These are phyloP conservation scores for Populus hybrid DNA, from an alignment of 441 rosid species.

Conservation along the genomic window DNA sequence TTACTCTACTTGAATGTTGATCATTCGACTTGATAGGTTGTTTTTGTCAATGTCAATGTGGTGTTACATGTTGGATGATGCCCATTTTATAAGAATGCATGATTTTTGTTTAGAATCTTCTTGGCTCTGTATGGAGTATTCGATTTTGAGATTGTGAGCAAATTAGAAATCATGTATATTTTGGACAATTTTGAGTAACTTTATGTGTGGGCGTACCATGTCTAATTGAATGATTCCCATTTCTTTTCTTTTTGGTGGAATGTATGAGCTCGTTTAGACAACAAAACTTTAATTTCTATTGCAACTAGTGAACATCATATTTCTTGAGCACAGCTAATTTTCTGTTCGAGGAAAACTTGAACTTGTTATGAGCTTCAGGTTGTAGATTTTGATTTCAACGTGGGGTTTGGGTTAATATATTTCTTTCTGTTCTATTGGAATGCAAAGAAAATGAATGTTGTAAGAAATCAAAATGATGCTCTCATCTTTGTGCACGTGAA, in stretches of 20 bases:
- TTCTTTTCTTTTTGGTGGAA: background rate
- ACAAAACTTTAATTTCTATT: background rate
- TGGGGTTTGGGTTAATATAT: background rate
- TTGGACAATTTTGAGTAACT: background rate
- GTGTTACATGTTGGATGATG: background rate
- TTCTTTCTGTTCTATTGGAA: background rate
- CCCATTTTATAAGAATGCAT: background rate
- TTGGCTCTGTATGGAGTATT: too few relatives aligned
- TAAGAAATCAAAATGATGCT: too few relatives aligned
- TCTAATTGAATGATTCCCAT: background rate
- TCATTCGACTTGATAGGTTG: background rate
- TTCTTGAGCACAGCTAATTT: background rate
- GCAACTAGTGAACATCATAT: background rate
- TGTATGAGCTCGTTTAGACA: background rate
- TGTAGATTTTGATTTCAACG: background rate
- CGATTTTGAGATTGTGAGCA: background rate
- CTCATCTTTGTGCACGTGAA: too few relatives aligned
- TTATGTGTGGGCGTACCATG: background rate
- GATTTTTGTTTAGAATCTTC: background rate
- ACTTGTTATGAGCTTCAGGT: background rate
- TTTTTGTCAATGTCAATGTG: background rate
- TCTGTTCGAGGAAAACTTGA: background rate
- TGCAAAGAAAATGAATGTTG: too few relatives aligned
- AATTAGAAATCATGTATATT: background rate
- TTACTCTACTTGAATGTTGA: background rate